Base-by-base conservation (phyloP, 2,329 filamentous ascomycete species). In the Xylariaceae sp. region DNA sequence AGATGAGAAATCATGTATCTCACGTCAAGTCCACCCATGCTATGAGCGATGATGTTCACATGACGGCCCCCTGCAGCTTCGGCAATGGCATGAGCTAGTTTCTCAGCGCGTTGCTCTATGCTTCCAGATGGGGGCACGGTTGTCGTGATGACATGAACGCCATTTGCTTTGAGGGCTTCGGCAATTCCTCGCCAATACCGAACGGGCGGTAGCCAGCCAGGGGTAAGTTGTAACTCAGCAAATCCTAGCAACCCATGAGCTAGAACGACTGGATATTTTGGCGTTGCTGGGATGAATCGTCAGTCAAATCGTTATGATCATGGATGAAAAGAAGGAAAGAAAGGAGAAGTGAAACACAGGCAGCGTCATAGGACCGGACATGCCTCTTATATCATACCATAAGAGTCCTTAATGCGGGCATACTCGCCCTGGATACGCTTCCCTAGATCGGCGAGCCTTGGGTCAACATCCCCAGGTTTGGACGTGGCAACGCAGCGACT, bases 11-110 rank as follows among this genome's bases (percentile, higher is more conserved):
- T 82, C 83, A 88, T 85, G 71, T 86, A 85, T 51, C 85, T 77
- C 8, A 84, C 81, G 69, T 88, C 85, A 2, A 88, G 76, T 1
- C 85, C 85, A 52, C 85, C 84, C 84, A 87, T 87, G 65, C 79
- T 83, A 74, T 92, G 88, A 47, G 84, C 84, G 17, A 92, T 79
- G 60, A 96, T 89, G 70, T 90, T 90, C 64, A 96, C 90, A 54
- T 86, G 83, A 61, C 74, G 76, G 15, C 77, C 77, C 18, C 71
- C 66, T 1, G 80, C 77, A 8, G 72, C 73, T 18, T 72, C 67
- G 52, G 77, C 77, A 60, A 88, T 86, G 62, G 82, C 78, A 63
- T 74, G 68, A 37, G 78, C 78, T n/a, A 88, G 78, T 65, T 78
- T 78, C 59, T 78, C 77, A 30, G 85, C 85, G 57, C 85, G 81